Conservation (phyloP, 2,329 filamentous ascomycete species). For the Hymenoscyphus infarciens region DNA sequence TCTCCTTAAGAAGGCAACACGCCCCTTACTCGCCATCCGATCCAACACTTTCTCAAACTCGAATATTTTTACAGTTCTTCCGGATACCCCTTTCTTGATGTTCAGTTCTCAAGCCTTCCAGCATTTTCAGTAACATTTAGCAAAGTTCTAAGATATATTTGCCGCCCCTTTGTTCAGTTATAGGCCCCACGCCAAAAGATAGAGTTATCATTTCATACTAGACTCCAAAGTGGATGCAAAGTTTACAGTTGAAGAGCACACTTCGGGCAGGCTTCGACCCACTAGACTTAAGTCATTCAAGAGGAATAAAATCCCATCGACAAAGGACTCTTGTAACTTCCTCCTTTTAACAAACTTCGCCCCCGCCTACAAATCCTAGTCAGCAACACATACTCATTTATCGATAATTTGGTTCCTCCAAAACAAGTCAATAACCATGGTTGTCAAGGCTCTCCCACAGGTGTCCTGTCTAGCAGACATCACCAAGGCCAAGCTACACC, state of each 20-base stretch:
- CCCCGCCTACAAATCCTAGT: neutral
- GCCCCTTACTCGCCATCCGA: neutral
- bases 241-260: neutral
- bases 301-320: neutral
- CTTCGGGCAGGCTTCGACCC: neutral
- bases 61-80: neutral
- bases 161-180: neutral
- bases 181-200: neutral
- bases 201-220: neutral
- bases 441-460: neutral
- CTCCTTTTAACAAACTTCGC: neutral
- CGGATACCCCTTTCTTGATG: neutral
- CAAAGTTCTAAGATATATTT: neutral
- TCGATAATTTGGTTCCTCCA: neutral
- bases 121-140: neutral
- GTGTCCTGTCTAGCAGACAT: neutral
- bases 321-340: neutral
- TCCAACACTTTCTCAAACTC: neutral
- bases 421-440: neutral
- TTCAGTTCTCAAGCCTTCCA: neutral
- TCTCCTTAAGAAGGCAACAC: neutral
- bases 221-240: neutral
- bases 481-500: neutral
- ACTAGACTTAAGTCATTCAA: neutral
- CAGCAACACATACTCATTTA: neutral